phyloP scores from a whole-genome alignment of 352 stramenopile species.

The Elongisporangium prolatum region DNA sequence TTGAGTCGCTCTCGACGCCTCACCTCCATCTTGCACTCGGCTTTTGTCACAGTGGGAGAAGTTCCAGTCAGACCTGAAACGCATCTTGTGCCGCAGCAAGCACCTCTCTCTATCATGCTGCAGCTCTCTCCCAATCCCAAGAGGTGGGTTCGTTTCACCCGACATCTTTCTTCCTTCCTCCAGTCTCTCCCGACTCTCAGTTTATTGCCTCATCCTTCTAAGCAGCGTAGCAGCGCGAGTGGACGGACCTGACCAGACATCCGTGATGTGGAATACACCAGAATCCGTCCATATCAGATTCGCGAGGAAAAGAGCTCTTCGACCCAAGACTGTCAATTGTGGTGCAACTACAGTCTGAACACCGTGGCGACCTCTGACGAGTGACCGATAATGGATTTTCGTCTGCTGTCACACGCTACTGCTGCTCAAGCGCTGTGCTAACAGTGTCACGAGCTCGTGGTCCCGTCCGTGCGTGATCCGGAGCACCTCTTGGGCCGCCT shows the following conservation, averaged over 20 bases:
- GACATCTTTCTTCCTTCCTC: not conserved
- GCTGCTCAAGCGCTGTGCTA: slow-evolving; percentile 20
- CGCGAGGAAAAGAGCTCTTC: not conserved
- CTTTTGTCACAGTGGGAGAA: not conserved
- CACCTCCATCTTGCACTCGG: not conserved
- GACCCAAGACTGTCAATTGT: not conserved
- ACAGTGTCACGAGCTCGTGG: slow-evolving; percentile 37
- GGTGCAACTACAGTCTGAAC: not conserved
- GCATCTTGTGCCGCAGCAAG: not conserved
- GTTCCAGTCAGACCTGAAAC: not conserved
- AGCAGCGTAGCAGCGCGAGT: not conserved
- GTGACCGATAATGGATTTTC: not conserved
- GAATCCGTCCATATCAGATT: not conserved
- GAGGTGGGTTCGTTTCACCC: not conserved
- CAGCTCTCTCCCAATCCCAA: not conserved
- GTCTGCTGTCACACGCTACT: not conserved
- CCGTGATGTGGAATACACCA: not conserved
- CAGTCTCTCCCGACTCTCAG: not conserved
- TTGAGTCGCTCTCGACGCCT: not conserved
- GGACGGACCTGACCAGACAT: too few relatives aligned
- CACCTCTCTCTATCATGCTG: not conserved
- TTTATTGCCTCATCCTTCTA: not conserved
- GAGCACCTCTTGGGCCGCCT: slow-evolving; percentile 38
- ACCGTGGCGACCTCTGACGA: not conserved
- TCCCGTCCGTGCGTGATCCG: slow-evolving; percentile 45